phyloP scores from a whole-genome alignment of 176 grass and related monocot species.

The Guadua angustifolia region DNA sequence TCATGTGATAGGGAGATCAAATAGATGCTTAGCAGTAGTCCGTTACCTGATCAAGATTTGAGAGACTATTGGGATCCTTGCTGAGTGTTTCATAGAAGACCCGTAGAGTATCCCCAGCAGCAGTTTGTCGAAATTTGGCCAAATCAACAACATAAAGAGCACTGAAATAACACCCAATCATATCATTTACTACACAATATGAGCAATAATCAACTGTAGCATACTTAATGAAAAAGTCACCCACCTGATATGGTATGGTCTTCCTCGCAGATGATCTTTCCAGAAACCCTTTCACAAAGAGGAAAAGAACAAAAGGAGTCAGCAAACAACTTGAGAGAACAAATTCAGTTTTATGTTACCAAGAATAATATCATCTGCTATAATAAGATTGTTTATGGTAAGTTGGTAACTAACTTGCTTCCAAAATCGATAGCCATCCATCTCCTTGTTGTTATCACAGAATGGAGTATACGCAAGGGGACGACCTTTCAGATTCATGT shows the following conservation, averaged over 20 bases:
- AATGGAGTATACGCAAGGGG: constrained; percentile 98
- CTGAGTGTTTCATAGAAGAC: constrained; percentile 95
- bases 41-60: constrained; percentile 96
- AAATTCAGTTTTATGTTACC: constrained; percentile 28
- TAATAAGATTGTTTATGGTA: constrained; percentile 36
- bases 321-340: constrained; percentile 44
- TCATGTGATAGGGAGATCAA: constrained; percentile 9
- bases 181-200: constrained; percentile 22
- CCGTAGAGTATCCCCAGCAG: constrained; percentile 85
- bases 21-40: constrained; percentile 18
- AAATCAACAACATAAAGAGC: constrained; percentile 99
- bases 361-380: constrained; percentile 26
- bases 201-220: constrained; percentile 28
- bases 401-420: constrained; percentile 77
- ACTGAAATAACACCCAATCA: constrained; percentile 54
- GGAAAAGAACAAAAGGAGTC: constrained; percentile 21
- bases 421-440: constrained; percentile 99
- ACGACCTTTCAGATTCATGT: constrained; percentile 94
- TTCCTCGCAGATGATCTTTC: constrained; percentile 97
- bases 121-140: constrained; percentile 94
- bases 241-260: constrained; percentile 96
- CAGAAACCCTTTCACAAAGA: constrained; percentile 79
- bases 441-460: constrained; percentile 99
- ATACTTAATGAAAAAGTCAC: constrained; percentile 33
- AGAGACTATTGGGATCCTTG: constrained; percentile 98